A percentile compares a stretch with the other conserved stretches of the same genome.
These are phyloP conservation scores for Hordeum marinum DNA, from an alignment of 176 grass and related monocot species.

Conservation along the genomic window DNA sequence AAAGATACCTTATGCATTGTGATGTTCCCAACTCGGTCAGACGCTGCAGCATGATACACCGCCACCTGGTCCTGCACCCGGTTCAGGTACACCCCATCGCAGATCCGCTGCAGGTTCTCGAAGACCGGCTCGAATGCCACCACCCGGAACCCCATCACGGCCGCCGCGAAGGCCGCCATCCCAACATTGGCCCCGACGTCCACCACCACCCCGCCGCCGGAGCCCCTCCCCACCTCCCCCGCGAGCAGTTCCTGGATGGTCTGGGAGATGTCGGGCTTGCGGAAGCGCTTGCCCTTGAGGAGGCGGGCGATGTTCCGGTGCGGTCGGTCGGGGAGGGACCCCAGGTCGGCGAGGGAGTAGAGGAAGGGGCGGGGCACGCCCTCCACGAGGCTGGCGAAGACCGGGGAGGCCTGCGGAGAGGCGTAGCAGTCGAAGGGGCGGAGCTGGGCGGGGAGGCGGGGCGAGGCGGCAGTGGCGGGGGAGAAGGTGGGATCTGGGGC, in stretches of 20 bases:
- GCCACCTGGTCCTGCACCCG: conserved; percentile 45
- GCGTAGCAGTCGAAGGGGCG: conserved; percentile 73
- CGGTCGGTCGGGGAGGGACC: conserved; percentile 57
- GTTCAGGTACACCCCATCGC: conserved; percentile 72
- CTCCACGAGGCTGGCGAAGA: conserved; percentile 86
- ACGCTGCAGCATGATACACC: conserved; percentile 52
- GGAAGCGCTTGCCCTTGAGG: conserved; percentile 80
- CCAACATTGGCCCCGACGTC: conserved; percentile 90
- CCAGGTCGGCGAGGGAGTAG: conserved; percentile 85
- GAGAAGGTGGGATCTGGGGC: conserved; percentile 35
- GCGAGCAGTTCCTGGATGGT: conserved; percentile 66
- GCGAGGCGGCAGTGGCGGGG: background rate
- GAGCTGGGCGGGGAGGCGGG: background rate
- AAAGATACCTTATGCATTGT: conserved; percentile 57
- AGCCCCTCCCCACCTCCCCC: conserved; percentile 20
- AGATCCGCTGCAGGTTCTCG: conserved; percentile 86
- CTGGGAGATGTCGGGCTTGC: conserved; percentile 76
- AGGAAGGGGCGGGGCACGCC: conserved; percentile 71
- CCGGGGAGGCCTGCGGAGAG: conserved; percentile 75
- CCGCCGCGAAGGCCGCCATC: conserved; percentile 81
- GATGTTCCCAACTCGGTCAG: conserved; percentile 72
- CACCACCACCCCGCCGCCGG: conserved; percentile 50
- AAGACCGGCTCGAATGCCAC: conserved; percentile 80
- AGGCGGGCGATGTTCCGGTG: conserved; percentile 84
- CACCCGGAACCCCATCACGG: conserved; percentile 82